Base-by-base conservation (phyloP, 2,329 filamentous ascomycete species). In the Fusarium citri region DNA sequence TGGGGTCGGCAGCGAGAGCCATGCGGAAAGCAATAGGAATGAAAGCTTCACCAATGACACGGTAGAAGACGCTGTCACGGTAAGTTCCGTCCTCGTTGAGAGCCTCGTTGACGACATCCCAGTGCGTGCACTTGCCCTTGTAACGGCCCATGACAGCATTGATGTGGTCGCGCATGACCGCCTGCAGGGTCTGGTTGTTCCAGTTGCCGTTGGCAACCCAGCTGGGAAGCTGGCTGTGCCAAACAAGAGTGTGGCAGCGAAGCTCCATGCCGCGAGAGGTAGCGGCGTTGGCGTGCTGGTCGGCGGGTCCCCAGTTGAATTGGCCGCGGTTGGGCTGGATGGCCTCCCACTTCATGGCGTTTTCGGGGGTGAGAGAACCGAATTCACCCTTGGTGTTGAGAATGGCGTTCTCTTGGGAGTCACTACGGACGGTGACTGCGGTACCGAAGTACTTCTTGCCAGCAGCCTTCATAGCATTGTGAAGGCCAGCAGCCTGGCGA, bases 11-110 rank as follows among this genome's bases (percentile, higher is more conserved):
- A 14, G 60, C 60, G 20, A 43, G 14, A 18, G 58, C 60, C 60
- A 64, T 64, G 20, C 60, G 60, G 48, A 64, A 64, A 25, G 60
- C 60, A 25, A 64, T 64, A 15, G 60, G 60, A 42, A 64, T 64
- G 58, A 47, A 64, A 4, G 60, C 60, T 31, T 64, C 60, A 18
- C 60, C 58, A 4, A 64, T 63, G 6, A 63, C 60, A 0, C 60
- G 60, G 28, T 42, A 26, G 42, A 64, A 64, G 7, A 64, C 60
- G 20, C 42, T 64, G 23, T 64, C 58, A 16, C 60, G 60, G 48
- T 64, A 64, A 1, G 58, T 64, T 23, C 60, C 60, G 31, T 64
- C 60, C 34, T 64, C 60, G 5, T 64, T 64, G n/a, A 64, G 26
- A 23, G 60, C 60, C 23, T 64, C 60, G 3, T 64, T 64, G 23